Conservation (phyloP, 78 protist species). For the Dictyostelium firmibasis region DNA sequence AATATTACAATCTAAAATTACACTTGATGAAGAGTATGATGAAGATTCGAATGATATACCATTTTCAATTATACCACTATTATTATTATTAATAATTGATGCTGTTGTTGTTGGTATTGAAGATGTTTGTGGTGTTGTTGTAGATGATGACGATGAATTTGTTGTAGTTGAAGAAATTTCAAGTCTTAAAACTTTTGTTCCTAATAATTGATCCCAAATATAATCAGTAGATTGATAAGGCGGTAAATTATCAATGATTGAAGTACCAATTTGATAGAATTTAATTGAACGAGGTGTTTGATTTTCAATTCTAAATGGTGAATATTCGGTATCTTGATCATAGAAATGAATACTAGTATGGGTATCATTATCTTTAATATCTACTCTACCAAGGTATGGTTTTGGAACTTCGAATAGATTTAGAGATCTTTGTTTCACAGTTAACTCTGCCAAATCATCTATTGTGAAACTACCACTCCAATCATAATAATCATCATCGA, state of each 20-base stretch:
- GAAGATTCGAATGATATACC: neutral
- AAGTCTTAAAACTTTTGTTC: neutral
- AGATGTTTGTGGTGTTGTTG: too few relatives aligned
- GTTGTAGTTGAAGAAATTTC: neutral
- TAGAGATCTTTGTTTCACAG: slow-evolving; percentile 22
- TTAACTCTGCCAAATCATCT: slow-evolving; percentile 20
- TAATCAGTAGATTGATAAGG: slow-evolving; percentile 22
- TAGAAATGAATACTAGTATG: slow-evolving; percentile 20
- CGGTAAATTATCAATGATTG: slow-evolving; percentile 4
- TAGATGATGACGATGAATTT: neutral
- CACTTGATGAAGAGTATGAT: neutral
- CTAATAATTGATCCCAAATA: slow-evolving; percentile 53
- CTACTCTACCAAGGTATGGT: slow-evolving; percentile 42
- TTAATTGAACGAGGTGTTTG: slow-evolving; percentile 40
- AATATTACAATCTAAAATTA: slow-evolving; percentile 38
- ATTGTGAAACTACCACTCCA: slow-evolving; percentile 67
- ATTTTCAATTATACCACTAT: neutral
- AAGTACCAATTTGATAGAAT: slow-evolving; percentile 31
- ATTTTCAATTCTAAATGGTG: slow-evolving; percentile 79
- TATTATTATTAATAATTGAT: neutral
- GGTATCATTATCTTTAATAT: slow-evolving; percentile 8
- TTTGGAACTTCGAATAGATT: neutral
- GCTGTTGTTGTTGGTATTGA: neutral
- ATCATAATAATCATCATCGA: slow-evolving; percentile 18
- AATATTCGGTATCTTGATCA: neutral